Evolutionary conservation across 768 basidiomycete species (phyloP).

Genomic region (Leccinellum albellum): DNA sequence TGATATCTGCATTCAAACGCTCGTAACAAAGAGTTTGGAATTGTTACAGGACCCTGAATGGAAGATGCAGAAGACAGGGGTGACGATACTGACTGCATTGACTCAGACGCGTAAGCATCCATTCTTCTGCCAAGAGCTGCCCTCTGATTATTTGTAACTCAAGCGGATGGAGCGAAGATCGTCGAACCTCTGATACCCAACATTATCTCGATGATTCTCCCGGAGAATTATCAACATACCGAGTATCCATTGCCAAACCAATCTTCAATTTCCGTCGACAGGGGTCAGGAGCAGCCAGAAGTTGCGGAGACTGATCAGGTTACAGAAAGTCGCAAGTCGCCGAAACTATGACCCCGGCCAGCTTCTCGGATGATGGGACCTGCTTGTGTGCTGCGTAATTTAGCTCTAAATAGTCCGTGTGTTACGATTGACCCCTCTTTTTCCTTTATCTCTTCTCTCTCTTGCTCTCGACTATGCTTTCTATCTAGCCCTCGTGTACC

Average conservation of each 20-base stretch:
- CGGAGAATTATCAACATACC: neutral
- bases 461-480: too few relatives aligned
- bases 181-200: neutral
- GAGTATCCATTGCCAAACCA: neutral
- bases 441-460: too few relatives aligned
- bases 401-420: constrained; percentile 20
- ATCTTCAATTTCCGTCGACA: neutral
- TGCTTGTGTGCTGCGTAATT: constrained; percentile 19
- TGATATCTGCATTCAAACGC: too few relatives aligned
- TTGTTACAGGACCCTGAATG: too few relatives aligned
- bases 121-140: neutral
- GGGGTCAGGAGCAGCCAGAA: too few relatives aligned
- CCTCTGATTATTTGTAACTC: neutral
- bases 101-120: too few relatives aligned
- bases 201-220: neutral
- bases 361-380: constrained; percentile 24
- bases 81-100: too few relatives aligned
- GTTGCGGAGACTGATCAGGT: too few relatives aligned
- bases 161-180: neutral
- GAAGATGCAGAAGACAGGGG: too few relatives aligned
- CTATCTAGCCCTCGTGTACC: too few relatives aligned
- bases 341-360: neutral
- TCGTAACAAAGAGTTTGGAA: too few relatives aligned
- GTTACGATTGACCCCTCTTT: too few relatives aligned
- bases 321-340: neutral